Base-by-base conservation (phyloP, 257 asterid species). In the Cruciata laevipes region DNA sequence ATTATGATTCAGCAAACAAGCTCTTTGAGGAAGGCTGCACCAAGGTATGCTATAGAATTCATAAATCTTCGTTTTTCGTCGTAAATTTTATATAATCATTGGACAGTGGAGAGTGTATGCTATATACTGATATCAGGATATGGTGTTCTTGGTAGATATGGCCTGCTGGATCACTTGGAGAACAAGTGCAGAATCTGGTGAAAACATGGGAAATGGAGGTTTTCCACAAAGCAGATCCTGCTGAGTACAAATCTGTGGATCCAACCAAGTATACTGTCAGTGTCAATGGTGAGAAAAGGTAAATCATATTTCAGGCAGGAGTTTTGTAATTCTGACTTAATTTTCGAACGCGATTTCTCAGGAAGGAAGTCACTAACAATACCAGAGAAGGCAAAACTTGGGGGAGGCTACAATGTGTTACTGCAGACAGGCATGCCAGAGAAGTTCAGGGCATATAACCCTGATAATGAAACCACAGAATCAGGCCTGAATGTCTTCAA, bases 11-110 rank as follows among this genome's bases (percentile, higher is more conserved):
- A 27, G 93, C 87, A 1, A 72, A 88, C 71, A 77, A 88, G 83
- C 83, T 90, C 61, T 90, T 90, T 69, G 96, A 88, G 77, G 79
- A 88, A 74, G 95, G 88, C 49, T 74, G 89, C 76, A 86, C 95
- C 68, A 85, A 83, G 4, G 97, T 88, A 27, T 27, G 30, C 30
- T 27, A 18, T 10, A 7, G 5, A 4, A 6, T 37, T 3, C 16
- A 4, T 5, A 9, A 32, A 32, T 6, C 7, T 27, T 27, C 2
- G 30, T 27, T 27, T 27, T 27, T 27, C 30, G 30, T 27, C 30
- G n/a, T n/a, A n/a, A n/a, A n/a, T n/a, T n/a, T n/a, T n/a, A n/a
- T n/a, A n/a, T n/a, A n/a, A n/a, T n/a, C n/a, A n/a, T n/a, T n/a
- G n/a, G 32, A 14, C 18, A 30, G 11, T 42, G 51, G 51, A 42